Conservation (phyloP, 306 rosid genomes). For the Sindora glabra region DNA sequence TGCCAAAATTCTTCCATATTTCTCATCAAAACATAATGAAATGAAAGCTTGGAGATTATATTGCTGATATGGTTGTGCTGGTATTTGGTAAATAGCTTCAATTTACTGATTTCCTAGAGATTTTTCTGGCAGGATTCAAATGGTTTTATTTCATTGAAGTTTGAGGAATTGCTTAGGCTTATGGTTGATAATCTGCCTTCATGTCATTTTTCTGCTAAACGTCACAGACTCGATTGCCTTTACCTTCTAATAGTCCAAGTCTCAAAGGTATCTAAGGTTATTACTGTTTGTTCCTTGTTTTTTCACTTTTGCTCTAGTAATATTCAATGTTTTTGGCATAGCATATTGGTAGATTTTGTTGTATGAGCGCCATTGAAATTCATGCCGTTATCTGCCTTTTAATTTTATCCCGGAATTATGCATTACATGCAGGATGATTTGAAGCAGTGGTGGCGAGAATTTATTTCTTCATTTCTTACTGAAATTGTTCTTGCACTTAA, state of each 20-base stretch:
- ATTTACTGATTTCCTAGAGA: too few species aligned
- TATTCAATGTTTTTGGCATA: too few species aligned
- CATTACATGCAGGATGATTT: too few species aligned
- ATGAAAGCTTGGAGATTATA: background rate
- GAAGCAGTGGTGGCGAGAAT: too few species aligned
- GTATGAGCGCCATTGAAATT: too few species aligned
- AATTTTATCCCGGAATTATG: too few species aligned
- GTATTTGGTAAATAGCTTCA: background rate
- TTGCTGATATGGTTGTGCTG: background rate
- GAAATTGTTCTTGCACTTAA: slow-evolving; percentile 90
- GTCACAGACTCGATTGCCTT: slow-evolving; percentile 89
- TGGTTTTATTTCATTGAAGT: slow-evolving; percentile 47
- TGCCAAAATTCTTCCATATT: background rate
- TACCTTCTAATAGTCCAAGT: slow-evolving; percentile 58
- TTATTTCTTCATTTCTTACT: slow-evolving; percentile 64
- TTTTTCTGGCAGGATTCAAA: slow-evolving; percentile 47
- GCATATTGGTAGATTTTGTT: too few species aligned
- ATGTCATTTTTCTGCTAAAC: too few species aligned
- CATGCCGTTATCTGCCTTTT: too few species aligned
- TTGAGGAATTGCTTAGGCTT: slow-evolving; percentile 43
- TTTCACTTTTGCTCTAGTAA: too few species aligned
- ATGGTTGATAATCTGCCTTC: slow-evolving; percentile 59
- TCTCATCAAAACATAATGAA: too few species aligned
- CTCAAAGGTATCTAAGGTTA: slow-evolving; percentile 38
- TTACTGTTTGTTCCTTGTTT: background rate